Base-by-base conservation (phyloP, 1,284 basidiomycete genomes). In the Gymnopus androsaceus region DNA sequence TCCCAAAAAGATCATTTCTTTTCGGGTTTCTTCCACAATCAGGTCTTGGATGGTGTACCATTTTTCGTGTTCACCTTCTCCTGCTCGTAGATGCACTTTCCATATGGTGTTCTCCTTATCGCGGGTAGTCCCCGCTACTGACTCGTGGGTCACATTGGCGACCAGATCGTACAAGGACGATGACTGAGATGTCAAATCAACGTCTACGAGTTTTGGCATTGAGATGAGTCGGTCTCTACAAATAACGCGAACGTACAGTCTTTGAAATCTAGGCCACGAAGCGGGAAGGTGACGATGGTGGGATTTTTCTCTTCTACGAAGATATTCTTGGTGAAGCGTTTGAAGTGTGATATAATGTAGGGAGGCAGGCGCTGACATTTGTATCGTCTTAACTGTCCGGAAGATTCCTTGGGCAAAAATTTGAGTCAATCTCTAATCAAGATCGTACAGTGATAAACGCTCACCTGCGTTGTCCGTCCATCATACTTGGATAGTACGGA, bases 281-380 rank as follows among this genome's bases (percentile, higher is more conserved):
- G 80, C 11, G 95, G 95, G 68, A 98, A 99, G 68, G 97, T 98
- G 64, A 99, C 92, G 59, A 99, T 95, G 1, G 97, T 99, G 2
- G 95, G 95, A 68, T 99, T 99, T 72, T 98, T 96, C 73, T 99
- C 96, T 72, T 98, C 96, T 1, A 98, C 94, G 67, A 99, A 98
- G 51, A 84, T 84, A 72, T 99, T 99, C 71, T 94, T 97, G n/a
- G 94, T 97, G 74, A 99, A 99, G 30, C 97, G 86, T 68, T 96
- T 98, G 78, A 92, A 96, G 70, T 98, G 94, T 23, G 98, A 77
- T 64, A 99, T 92, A 63, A 99, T 86, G 69, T 95, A 98, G 40
- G 83, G 92, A 19, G 97, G 97, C 55, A 99, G 77, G 21, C 82
- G 80, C 59, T 90, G 88, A 62, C 96, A 88, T 70, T 97, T 94